Evolutionary conservation across 257 asterid genomes (phyloP).

Genomic region (Solanum pennellii): DNA sequence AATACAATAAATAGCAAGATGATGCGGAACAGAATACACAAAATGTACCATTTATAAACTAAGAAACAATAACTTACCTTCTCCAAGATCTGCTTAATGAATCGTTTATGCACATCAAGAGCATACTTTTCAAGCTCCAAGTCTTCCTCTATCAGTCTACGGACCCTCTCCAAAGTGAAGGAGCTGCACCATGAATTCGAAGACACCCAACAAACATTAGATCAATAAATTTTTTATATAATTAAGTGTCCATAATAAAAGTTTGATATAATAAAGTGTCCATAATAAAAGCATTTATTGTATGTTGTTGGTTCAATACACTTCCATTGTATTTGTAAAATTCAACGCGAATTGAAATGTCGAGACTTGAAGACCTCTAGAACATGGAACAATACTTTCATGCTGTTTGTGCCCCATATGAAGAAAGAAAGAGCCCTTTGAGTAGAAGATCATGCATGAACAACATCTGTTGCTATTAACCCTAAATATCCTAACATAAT

Average conservation of each 20-base stretch:
- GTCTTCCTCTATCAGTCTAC: slow-evolving; percentile 83
- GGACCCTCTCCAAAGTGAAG: slow-evolving; percentile 53
- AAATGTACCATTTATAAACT: not conserved
- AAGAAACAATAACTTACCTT: slow-evolving; percentile 29
- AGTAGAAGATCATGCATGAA: not conserved
- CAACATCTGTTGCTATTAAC: not conserved
- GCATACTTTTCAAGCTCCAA: slow-evolving; percentile 55
- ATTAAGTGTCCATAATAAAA: not conserved
- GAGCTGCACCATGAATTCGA: slow-evolving; percentile 30
- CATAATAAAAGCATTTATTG: not conserved
- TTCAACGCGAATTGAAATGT: not conserved
- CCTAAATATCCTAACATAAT: not conserved
- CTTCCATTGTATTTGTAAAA: not conserved
- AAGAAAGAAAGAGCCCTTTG: not conserved
- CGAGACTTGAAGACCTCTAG: not conserved
- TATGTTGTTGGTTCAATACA: not conserved
- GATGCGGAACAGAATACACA: not conserved
- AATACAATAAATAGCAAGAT: not conserved
- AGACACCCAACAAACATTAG: not conserved
- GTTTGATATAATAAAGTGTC: not conserved
- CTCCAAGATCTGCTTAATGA: slow-evolving; percentile 42
- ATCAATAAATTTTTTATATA: not conserved
- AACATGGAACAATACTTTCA: not conserved
- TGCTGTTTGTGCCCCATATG: slow-evolving; percentile 14
- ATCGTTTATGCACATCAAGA: slow-evolving; percentile 70